phyloP scores from a whole-genome alignment of 225 moss, liverwort and hornwort genomes.

The Climacium dendroides region DNA sequence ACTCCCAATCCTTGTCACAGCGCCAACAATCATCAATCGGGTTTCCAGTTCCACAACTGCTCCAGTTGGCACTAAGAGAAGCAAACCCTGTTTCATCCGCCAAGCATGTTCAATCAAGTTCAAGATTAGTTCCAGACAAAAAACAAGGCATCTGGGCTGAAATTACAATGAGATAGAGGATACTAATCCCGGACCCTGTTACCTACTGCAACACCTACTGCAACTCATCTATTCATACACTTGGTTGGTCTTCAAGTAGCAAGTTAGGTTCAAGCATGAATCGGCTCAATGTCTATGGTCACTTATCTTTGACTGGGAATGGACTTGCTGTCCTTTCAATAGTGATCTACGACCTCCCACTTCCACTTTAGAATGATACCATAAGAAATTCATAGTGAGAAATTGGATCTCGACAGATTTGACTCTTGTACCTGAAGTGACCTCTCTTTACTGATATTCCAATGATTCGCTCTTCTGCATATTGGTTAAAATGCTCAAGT shows the following conservation, averaged over 20 bases:
- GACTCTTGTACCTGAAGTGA: background rate
- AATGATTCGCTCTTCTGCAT: background rate
- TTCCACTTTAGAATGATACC: background rate
- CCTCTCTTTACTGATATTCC: background rate
- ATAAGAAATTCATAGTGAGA: background rate
- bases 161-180: background rate
- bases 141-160: background rate
- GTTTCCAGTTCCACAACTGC: conserved; percentile 6
- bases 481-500: background rate
- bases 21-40: conserved; percentile 23
- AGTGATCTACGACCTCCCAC: background rate
- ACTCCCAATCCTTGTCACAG: conserved; percentile 8
- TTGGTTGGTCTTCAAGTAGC: background rate
- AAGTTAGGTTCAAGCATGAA: background rate
- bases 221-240: background rate
- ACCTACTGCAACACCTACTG: background rate
- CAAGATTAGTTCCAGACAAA: background rate
- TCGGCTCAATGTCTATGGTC: background rate
- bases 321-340: too few relatives aligned
- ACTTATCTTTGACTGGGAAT: background rate
- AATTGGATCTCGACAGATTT: background rate
- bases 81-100: background rate
- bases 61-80: background rate
- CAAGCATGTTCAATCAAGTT: background rate
- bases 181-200: background rate